Evolutionary conservation across 164 flowering plant genomes (phyloP), one percentile per base, ranked within the genome.

Genomic region (Aristolochia fimbriata): DNA sequence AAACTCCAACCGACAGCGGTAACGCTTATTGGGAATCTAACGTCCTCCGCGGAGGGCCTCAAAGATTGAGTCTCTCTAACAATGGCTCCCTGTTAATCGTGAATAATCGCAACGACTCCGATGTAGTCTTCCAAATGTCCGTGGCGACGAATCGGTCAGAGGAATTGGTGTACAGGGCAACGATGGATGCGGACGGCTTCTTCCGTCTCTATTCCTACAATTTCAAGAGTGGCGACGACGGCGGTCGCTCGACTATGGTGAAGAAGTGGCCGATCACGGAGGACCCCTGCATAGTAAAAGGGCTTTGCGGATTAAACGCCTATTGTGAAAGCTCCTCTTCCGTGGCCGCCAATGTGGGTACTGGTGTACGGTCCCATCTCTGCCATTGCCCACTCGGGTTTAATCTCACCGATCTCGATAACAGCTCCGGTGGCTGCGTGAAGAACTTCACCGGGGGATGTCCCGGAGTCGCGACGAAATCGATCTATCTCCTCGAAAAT

Each of bases 151-250:
- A n/a, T n/a, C n/a, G n/a, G n/a, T n/a, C n/a, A n/a, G n/a, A n/a
- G n/a, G n/a, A n/a, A n/a, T n/a, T 62, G 58, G 74, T 81, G 47
- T 75, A 73, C 10, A 67, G 78, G 46, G 80, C 71, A 14, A 71
- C 70, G 11, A 57, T 81, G 8, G 80, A 77, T n/a, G 69, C 30
- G 61, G 86, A 81, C 63, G 84, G 85, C 9, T 74, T 80, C 56
- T 67, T 79, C 33, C 61, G 70, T 58, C 74, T 70, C 5, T 79
- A 74, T 51, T 25, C 45, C 14, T 48, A 68, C 72, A 77, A 53
- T 27, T 45, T 55, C n/a, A 69, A 74, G 77, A 37, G 66, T 31
- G 17, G 12, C 17, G 22, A 22, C 2, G 50, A n/a, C n/a, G n/a
- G n/a, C n/a, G n/a, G n/a, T n/a, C n/a, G 23, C 61, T 55, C 2